Conservation (phyloP, 2,329 filamentous ascomycete species). For the Aspergillus sclerotialis region DNA sequence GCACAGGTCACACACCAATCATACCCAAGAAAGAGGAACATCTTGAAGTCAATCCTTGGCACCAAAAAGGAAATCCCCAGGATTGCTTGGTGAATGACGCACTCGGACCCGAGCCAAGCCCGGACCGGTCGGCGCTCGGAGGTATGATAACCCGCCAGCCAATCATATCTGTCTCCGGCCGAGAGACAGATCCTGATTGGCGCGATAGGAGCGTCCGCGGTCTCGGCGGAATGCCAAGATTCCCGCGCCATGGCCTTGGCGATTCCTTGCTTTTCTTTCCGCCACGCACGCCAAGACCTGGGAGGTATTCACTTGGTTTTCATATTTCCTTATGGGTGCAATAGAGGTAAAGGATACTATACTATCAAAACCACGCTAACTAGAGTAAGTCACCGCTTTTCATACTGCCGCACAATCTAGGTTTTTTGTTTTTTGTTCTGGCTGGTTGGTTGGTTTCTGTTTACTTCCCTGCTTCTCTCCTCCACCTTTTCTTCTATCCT, state of each 20-base stretch:
- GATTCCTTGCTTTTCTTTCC: slow-evolving; percentile 1
- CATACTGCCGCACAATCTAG: no score
- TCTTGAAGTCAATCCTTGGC: slow-evolving; percentile 1
- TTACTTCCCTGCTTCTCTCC: slow-evolving; percentile 1
- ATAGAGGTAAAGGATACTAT: no score
- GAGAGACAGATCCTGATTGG: slow-evolving; percentile 10
- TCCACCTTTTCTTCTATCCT: slow-evolving; percentile 1
- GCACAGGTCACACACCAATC: no score
- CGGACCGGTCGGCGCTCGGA: background rate
- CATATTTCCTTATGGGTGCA: no score
- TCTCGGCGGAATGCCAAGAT: slow-evolving; percentile 15
- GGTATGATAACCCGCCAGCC: no score
- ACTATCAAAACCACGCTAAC: no score
- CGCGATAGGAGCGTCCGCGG: background rate
- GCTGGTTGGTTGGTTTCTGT: background rate
- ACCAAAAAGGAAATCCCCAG: background rate
- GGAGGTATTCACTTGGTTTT: no score
- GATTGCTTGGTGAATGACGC: background rate
- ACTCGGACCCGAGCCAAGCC: background rate
- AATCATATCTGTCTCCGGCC: no score
- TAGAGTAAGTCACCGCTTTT: no score
- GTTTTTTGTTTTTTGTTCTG: no score
- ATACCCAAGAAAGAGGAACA: no score
- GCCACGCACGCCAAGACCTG: no score
- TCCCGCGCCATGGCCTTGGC: slow-evolving; percentile 13